These are phyloP conservation scores for Alternaria arbusti DNA, from an alignment of 2,329 filamentous ascomycete species.

Conservation along the genomic window DNA sequence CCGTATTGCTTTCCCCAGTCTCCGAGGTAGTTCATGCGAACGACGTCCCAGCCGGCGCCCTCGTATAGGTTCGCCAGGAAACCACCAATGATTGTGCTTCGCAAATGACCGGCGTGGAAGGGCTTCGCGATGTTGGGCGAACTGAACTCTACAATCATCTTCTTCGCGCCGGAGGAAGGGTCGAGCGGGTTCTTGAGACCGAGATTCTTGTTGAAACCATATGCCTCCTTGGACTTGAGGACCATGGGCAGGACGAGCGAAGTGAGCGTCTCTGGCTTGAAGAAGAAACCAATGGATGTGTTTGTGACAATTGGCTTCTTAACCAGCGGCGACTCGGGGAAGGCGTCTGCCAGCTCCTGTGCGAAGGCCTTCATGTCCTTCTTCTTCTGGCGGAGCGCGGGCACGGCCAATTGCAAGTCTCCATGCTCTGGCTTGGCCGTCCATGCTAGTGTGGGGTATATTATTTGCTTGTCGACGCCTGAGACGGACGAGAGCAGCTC, in stretches of 20 bases:
- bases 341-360: conserved; percentile 64
- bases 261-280: conserved; percentile 72
- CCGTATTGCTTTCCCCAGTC: conserved; percentile 81
- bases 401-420: conserved; percentile 78
- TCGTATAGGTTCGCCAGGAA: conserved; percentile 75
- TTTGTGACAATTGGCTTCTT: conserved; percentile 71
- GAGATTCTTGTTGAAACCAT: conserved; percentile 66
- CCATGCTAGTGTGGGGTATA: conserved; percentile 80
- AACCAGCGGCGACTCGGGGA: conserved; percentile 76
- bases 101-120: conserved; percentile 76
- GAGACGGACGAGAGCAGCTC: conserved; percentile 71
- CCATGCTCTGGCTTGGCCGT: conserved; percentile 81
- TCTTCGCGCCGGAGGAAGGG: conserved; percentile 67
- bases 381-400: conserved; percentile 76
- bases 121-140: conserved; percentile 88
- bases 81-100: conserved; percentile 78
- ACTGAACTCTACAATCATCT: conserved; percentile 79
- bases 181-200: conserved; percentile 69
- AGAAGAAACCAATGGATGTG: conserved; percentile 79
- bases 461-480: conserved; percentile 71
- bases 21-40: conserved; percentile 76
- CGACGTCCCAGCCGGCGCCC: conserved; percentile 72
- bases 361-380: conserved; percentile 65
- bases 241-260: conserved; percentile 73
- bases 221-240: conserved; percentile 65